These are phyloP conservation scores for Endothia cerciana DNA, from an alignment of 2,329 filamentous ascomycete species.

Conservation along the genomic window DNA sequence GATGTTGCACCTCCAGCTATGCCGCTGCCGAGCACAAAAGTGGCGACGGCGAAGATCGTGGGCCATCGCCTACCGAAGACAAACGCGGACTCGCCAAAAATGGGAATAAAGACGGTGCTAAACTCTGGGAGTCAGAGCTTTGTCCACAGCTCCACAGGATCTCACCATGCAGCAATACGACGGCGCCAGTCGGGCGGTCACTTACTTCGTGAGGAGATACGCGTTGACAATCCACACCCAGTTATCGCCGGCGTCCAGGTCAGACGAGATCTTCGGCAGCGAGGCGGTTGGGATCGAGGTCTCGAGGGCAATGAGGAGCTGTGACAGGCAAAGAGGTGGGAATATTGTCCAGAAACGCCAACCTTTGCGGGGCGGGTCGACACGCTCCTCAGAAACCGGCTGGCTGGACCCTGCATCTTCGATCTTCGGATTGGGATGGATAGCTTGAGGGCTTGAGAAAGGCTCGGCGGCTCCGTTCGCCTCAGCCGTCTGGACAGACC, in stretches of 20 bases:
- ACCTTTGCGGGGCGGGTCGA: background rate
- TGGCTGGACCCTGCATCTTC: no score
- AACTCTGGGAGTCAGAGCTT: background rate
- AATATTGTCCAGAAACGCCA: constrained; percentile 15
- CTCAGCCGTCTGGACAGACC: no score
- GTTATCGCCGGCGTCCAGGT: constrained; percentile 24
- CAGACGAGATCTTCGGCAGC: constrained; percentile 31
- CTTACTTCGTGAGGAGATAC: constrained; percentile 29
- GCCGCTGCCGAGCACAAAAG: constrained; percentile 50
- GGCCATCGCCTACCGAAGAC: constrained; percentile 48
- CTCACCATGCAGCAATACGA: no score
- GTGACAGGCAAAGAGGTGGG: background rate
- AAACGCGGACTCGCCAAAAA: constrained; percentile 47
- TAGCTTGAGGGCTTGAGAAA: background rate
- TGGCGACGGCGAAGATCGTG: constrained; percentile 39
- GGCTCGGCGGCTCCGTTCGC: no score
- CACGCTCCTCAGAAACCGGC: no score
- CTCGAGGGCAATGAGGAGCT: constrained; percentile 28
- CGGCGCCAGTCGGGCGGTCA: no score
- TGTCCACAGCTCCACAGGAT: background rate
- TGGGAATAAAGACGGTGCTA: constrained; percentile 37
- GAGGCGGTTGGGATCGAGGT: constrained; percentile 31
- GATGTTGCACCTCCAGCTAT: constrained; percentile 45
- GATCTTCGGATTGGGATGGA: no score
- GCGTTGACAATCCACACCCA: constrained; percentile 35